Evolutionary conservation across 2,329 filamentous ascomycete genomes (phyloP), one percentile per base, ranked within the genome.

Genomic region (Colletotrichum euphorbiae): DNA sequence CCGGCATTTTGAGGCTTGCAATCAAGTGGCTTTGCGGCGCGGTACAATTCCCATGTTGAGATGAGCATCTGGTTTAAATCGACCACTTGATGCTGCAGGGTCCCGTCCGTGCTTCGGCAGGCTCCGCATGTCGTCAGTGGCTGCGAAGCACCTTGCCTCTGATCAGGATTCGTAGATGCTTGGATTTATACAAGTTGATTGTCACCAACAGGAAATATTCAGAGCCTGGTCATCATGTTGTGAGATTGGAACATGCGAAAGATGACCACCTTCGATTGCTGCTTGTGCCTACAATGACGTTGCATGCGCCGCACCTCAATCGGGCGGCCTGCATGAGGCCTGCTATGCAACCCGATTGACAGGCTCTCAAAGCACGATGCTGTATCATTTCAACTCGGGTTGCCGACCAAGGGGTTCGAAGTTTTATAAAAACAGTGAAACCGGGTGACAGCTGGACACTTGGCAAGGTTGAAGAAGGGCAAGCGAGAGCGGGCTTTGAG

Each of bases 401-500:
- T 28, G 48, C 48, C 48, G 31, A n/a, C n/a, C 48, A 40, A 54
- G 51, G 51, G 33, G 11, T 3, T 19, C 31, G 0, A 40, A 17
- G 51, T 54, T 54, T 54, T 33, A 54, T 52, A 54, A 40, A 40
- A 31, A 31, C 31, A 33, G 19, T 38, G 33, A 40, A 31, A 54
- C 21, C 31, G 11, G 33, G 13, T 54, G 33, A 38, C n/a, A 28
- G 28, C 28, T 28, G 28, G 28, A 28, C 28, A 40, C 31, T 36
- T 15, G 51, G 33, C 33, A 21, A 31, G 31, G 51, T 33, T 40
- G 51, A 36, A 40, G 51, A 54, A 19, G 3, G 42, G 17, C 43
- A 50, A 59, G 19, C 43, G 56, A 59, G 42, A 59, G 38, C 43
- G 31, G 28, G 38, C 28, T 17, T 15, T 48, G 42, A 21, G 56